Evolutionary conservation across 2,329 filamentous ascomycete species (phyloP).

Genomic region (Boeremia exigua): DNA sequence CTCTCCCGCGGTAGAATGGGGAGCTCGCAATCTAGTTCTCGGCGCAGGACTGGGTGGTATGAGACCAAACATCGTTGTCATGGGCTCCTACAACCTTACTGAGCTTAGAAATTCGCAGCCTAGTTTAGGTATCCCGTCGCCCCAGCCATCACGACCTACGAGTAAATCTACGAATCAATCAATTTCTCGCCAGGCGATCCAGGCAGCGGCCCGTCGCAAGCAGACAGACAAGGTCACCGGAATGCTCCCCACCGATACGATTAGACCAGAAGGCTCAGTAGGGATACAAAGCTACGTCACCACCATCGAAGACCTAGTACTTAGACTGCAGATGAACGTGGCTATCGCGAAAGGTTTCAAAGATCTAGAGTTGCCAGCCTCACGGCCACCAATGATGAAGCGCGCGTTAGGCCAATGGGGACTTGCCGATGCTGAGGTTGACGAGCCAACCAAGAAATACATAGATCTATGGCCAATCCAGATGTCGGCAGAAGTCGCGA

Average conservation of each 20-base stretch:
- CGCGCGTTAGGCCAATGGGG: slow-evolving; percentile 33
- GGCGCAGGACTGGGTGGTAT: slow-evolving; percentile 85
- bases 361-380: slow-evolving; percentile 70
- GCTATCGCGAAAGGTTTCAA: slow-evolving; percentile 84
- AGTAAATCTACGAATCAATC: slow-evolving; percentile 36
- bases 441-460: slow-evolving; percentile 73
- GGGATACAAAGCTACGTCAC: slow-evolving; percentile 78
- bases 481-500: slow-evolving; percentile 83
- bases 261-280: slow-evolving; percentile 71
- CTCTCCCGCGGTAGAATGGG: slow-evolving; percentile 83
- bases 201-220: slow-evolving; percentile 51
- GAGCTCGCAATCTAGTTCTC: slow-evolving; percentile 79
- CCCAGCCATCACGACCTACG: slow-evolving; percentile 45
- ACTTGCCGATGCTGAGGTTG: slow-evolving; percentile 48
- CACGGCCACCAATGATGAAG: slow-evolving; percentile 40
- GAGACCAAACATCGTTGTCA: slow-evolving; percentile 84
- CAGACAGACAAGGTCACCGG: slow-evolving; percentile 60
- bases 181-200: slow-evolving; percentile 43
- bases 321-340: slow-evolving; percentile 81
- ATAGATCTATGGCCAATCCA: slow-evolving; percentile 93
- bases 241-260: slow-evolving; percentile 71
- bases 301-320: slow-evolving; percentile 79
- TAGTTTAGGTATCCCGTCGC: slow-evolving; percentile 62
- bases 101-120: slow-evolving; percentile 70
- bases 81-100: slow-evolving; percentile 81